Conservation (phyloP, 2,329 filamentous ascomycete species). For the Colletotrichum sp. region DNA sequence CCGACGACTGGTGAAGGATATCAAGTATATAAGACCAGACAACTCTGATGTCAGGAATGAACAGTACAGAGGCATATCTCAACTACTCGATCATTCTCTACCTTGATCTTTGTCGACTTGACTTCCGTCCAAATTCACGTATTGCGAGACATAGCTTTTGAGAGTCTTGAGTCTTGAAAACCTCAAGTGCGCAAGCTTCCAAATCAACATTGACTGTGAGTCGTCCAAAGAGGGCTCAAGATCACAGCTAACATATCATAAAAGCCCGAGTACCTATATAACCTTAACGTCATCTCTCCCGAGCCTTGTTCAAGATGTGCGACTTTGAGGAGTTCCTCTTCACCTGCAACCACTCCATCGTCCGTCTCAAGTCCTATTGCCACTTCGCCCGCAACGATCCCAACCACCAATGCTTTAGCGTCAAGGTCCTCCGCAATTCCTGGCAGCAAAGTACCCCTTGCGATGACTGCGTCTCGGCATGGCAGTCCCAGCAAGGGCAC, state of each 20-base stretch:
- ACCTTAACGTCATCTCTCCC: not conserved
- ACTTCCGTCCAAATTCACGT: not conserved
- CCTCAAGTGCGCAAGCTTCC: not conserved
- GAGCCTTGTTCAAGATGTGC: constrained; percentile 58
- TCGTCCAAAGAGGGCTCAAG: not conserved
- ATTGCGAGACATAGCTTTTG: not conserved
- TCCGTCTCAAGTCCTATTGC: constrained; percentile 71
- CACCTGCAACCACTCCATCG: constrained; percentile 64
- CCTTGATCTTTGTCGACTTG: not conserved
- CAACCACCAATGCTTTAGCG: constrained; percentile 70
- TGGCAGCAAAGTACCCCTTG: constrained; percentile 62
- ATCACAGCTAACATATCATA: not conserved
- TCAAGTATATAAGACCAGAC: not conserved
- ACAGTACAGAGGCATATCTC: not conserved
- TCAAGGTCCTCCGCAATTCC: constrained; percentile 68
- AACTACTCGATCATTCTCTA: not conserved
- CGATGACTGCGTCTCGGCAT: constrained; percentile 44
- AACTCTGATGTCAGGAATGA: not conserved
- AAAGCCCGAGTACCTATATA: not conserved
- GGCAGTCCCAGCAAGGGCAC: not conserved
- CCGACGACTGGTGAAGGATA: not conserved
- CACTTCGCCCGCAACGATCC: constrained; percentile 78
- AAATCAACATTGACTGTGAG: not conserved
- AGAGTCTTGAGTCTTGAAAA: not conserved
- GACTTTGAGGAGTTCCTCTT: constrained; percentile 75